Evolutionary conservation across 2,329 filamentous ascomycete genomes (phyloP).

Genomic region (Fusarium multiceps): DNA sequence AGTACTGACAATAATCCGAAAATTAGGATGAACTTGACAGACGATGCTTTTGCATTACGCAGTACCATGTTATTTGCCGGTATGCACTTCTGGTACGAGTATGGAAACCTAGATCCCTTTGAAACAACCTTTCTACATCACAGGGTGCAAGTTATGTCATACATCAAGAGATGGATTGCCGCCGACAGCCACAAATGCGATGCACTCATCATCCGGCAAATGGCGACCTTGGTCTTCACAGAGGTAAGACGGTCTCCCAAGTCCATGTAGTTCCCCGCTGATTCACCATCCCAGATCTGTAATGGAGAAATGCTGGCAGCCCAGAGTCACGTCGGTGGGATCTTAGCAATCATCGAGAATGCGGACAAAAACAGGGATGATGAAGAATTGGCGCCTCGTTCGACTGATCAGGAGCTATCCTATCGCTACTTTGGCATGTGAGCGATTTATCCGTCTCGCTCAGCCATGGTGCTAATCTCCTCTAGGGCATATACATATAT

Average conservation of each 20-base stretch:
- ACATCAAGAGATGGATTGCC: conserved; percentile 17
- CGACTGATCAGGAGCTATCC: neutral
- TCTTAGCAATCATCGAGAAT: conserved; percentile 9
- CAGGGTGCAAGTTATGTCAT: conserved; percentile 13
- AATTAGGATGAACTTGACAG: neutral
- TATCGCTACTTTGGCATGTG: conserved; percentile 20
- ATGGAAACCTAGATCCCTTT: neutral
- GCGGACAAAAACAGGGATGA: too few relatives aligned
- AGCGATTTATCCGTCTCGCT: too few relatives aligned
- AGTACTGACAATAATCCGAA: too few relatives aligned
- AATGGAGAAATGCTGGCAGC: too few relatives aligned
- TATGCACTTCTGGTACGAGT: conserved; percentile 21
- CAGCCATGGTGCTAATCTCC: too few relatives aligned
- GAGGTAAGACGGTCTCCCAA: neutral
- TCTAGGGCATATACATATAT: conserved; percentile 11
- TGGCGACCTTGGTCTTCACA: conserved; percentile 14
- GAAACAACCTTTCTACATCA: conserved; percentile 18
- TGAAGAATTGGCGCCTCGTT: neutral
- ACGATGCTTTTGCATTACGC: conserved; percentile 1
- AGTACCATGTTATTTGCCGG: conserved; percentile 13
- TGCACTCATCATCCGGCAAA: conserved; percentile 3
- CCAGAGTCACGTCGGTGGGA: neutral
- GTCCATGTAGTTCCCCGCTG: too few relatives aligned
- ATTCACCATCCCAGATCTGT: too few relatives aligned
- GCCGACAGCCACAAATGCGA: neutral